Evolutionary conservation across 2,329 filamentous ascomycete genomes (phyloP), one percentile per base, ranked within the genome.

Genomic region (Decorospora gaudefroyi): DNA sequence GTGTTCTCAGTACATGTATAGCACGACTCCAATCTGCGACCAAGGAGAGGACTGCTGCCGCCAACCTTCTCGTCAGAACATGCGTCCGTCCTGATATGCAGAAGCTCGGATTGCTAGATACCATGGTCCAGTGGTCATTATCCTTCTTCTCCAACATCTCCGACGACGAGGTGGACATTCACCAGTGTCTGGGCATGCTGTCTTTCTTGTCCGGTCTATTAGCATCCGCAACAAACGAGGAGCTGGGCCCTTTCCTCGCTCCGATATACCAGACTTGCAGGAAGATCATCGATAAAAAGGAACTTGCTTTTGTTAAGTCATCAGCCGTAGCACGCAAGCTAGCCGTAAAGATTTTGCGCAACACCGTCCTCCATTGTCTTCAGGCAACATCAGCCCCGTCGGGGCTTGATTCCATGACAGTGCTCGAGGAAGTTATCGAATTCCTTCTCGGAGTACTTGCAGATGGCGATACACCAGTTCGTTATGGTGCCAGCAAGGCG

Each of bases 31-130:
- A 81, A 4, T 83, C 81, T 1, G 80, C 92, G 0, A 90, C 91
- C 0, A 96, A 95, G 60, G 92, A 96, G 65, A 83, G 88, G 44
- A 89, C 93, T 69, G 90, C 90, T 7, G 91, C 93, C n/a, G 90
- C 86, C 46, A 78, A 82, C 2, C 76, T 97, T 16, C 76, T 99
- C 6, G 88, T 95, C 12, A 82, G 90, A 31, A 76, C 96, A 31
- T 82, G 85, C n/a, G 83, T 91, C 66, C 82, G 93, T 11, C 83
- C 82, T 32, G 93, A 99, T 67, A 96, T 97, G 89, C 88, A 92
- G 69, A 75, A 81, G 36, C 72, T 91, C 7, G 84, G 86, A 0
- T 74, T 97, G 3, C 75, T 93, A 22, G 72, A 82, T 31, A 76
- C 79, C 2, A 74, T 96, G 7, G 78, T 90, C 2, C 67, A 79